Conservation (phyloP, 2,329 filamentous ascomycete genomes). For the Colletotrichum plurivorum region DNA sequence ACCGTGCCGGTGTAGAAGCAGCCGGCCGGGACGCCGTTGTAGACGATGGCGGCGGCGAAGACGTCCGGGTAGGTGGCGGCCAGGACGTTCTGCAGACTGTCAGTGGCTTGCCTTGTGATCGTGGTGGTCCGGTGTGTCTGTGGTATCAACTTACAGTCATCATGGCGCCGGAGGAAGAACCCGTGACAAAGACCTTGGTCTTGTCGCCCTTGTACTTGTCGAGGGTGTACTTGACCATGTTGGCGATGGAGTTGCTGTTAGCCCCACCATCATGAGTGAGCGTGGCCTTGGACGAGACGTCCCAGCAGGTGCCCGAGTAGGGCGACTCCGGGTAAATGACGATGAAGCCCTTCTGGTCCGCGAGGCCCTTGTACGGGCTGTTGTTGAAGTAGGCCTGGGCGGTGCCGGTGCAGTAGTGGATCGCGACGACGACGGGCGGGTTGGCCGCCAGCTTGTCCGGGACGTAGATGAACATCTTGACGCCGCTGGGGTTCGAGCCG, state of each 20-base stretch:
- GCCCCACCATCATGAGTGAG: slow-evolving; percentile 66
- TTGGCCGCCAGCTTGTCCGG: slow-evolving; percentile 50
- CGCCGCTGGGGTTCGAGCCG: slow-evolving; percentile 46
- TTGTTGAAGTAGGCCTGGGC: slow-evolving; percentile 65
- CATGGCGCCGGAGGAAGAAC: slow-evolving; percentile 44
- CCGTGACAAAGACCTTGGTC: slow-evolving; percentile 64
- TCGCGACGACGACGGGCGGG: slow-evolving; percentile 66
- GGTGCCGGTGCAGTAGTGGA: slow-evolving; percentile 70
- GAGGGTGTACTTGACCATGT: slow-evolving; percentile 67
- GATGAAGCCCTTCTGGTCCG: slow-evolving; percentile 70
- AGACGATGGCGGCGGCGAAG: slow-evolving; percentile 65
- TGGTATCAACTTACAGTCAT: slow-evolving; percentile 30
- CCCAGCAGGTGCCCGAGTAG: slow-evolving; percentile 67
- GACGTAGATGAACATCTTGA: slow-evolving; percentile 50
- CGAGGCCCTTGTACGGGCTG: slow-evolving; percentile 65
- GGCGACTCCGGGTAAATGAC: slow-evolving; percentile 61
- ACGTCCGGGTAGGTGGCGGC: slow-evolving; percentile 69
- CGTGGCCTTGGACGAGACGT: slow-evolving; percentile 67
- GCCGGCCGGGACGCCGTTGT: slow-evolving; percentile 68
- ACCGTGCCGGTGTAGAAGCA: slow-evolving; percentile 63
- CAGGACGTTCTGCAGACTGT: slow-evolving; percentile 55
- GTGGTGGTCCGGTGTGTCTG: too few relatives aligned
- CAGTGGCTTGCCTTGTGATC: background rate
- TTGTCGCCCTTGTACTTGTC: slow-evolving; percentile 63
- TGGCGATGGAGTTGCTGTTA: slow-evolving; percentile 65